Base-by-base conservation (phyloP, 306 rosid species). In the Gastrolobium villosum region DNA sequence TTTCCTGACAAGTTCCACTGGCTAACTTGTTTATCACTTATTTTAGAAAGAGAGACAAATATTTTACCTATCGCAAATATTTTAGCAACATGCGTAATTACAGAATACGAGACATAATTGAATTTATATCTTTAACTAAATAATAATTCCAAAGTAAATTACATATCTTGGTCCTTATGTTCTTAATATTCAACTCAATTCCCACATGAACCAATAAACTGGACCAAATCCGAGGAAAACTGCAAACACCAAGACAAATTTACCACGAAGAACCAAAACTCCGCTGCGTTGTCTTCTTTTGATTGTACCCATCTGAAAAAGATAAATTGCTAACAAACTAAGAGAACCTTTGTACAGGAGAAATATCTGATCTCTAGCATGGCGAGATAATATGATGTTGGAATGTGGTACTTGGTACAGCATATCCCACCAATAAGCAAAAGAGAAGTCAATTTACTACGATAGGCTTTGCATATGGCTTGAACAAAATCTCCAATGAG, bases 361-460 rank as follows among this genome's bases (percentile, higher is more conserved):
- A 61, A 41, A 35, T 63, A 69, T 35, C 63, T 40, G 41, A 62
- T 63, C 43, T 65, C 41, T 54, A 14, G 74, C 53, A 79, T 45
- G 49, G 79, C 41, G 69, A 74, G 50, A n/a, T 56, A 69, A n/a
- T 56, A 69, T 70, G 82, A 11, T 74, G 59, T 49, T 74, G 75
- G 77, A 46, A 26, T 62, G 73, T 50, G 48, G 70, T 69, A 74
- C 56, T 44, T 44, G 56, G 62, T 26, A 72, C 65, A 62, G 36
- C 61, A 34, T 71, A 81, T 72, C 80, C 64, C 76, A 60, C 41
- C 59, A 67, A 32, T 26, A 79, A 67, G 81, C 39, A 49, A 72
- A 72, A 35, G 41, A 15, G 59, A 56, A 59, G 67, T 46, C 48
- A 76, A 68, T 10, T 67, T 40, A 77, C 52, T 37, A 40, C 14